Evolutionary conservation across 495 filamentous ascomycete species (phyloP), one percentile per base, ranked within the genome.

Genomic region (Daldinia concentrica): DNA sequence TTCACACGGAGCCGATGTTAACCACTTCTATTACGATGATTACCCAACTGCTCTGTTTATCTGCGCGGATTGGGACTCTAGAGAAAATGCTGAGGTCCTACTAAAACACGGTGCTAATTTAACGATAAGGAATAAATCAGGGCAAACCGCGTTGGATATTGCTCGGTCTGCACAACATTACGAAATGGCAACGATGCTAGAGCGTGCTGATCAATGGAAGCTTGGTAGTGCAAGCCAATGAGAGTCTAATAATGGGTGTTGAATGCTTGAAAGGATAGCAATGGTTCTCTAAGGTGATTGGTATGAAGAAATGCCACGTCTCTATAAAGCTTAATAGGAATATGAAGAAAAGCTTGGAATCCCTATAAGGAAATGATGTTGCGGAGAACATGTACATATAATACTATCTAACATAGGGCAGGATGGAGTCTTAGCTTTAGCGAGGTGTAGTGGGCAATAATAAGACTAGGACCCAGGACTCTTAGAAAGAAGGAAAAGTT

Each of bases 1-100:
- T 22, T 12, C 30, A 19, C 30, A 66, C 8, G 63, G 63, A 27
- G 63, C 63, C n/a, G 39, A 66, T 12, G 29, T 58, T 1, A 58
- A 58, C 24, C 54, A 58, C 8, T 58, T 39, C 15, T 58, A 66
- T 29, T 24, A 8, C 9, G 54, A 58, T 7, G 14, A 58, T n/a
- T 37, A 58, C 22, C 54, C 63, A 8, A 58, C 39, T 3, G 12
- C 36, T 5, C 55, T 66, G 7, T 66, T 51, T 15, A 5, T 50
- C 1, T 30, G 29, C 29, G 30, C 30, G 11, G 15, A 19, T 51
- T 58, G 63, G 63, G 63, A 32, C 9, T 39, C 56, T 8, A 17
- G 19, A 15, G 39, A 58, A 2, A 24, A n/a, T 48, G 62, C 48
- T 11, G 50, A 58, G 3, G 17, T 30, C 27, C 15, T 65, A n/a